phyloP scores from a whole-genome alignment of 371 early-diverging fungal species.

The Batrachochytrium dendrobatidis region DNA sequence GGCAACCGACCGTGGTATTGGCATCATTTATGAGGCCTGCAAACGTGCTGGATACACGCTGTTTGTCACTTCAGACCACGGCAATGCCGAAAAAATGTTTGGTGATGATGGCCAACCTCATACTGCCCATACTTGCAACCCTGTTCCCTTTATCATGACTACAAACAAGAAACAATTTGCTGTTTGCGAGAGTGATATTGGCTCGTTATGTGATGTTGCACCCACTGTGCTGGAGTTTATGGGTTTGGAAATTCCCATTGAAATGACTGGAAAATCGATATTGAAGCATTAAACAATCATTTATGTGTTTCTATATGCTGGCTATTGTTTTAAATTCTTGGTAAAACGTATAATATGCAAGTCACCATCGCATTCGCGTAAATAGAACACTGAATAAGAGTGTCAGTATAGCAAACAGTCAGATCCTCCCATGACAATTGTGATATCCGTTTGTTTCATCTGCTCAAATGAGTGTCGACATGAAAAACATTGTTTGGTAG shows the following conservation, averaged over 20 bases:
- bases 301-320: too few species aligned
- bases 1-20: slow-evolving; percentile 93
- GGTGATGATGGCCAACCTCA: slow-evolving; percentile 80
- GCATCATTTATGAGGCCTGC: slow-evolving; percentile 88
- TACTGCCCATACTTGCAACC: slow-evolving; percentile 89
- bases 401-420: too few species aligned
- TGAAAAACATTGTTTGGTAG: too few species aligned
- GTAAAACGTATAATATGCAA: too few species aligned
- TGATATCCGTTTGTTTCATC: too few species aligned
- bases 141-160: slow-evolving; percentile 92
- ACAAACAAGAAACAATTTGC: slow-evolving; percentile 37
- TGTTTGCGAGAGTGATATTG: slow-evolving; percentile 8
- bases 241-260: slow-evolving; percentile 87
- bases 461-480: too few species aligned
- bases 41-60: slow-evolving; percentile 81
- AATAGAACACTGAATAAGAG: too few species aligned
- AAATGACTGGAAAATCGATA: slow-evolving; percentile 99
- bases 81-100: slow-evolving; percentile 99
- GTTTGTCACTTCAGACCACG: slow-evolving; percentile 99
- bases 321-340: too few species aligned
- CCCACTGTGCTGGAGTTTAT: slow-evolving; percentile 94
- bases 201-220: slow-evolving; percentile 89
- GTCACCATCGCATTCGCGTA: too few species aligned
- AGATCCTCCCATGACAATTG: too few species aligned
- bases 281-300: too few species aligned